Evolutionary conservation across 139 green algal genomes (phyloP), one percentile per base, ranked within the genome.

Genomic region (Haematococcus lacustris): DNA sequence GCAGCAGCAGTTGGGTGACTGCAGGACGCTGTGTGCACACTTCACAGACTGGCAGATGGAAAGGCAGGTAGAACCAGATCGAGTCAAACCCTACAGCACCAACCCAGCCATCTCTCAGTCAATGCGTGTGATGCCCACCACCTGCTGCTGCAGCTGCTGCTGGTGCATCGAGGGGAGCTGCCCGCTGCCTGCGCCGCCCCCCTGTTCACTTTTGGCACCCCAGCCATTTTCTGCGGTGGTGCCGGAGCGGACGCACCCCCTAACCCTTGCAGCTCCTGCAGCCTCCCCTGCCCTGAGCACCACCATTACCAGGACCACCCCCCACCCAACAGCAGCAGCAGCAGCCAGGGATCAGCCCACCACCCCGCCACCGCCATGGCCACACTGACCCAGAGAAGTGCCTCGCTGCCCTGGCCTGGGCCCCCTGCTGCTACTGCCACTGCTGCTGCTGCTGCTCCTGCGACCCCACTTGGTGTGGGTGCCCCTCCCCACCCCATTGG

Each of bases 151-250:
- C 85, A 89, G 78, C 84, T 98, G 53, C 93, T 99, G 88, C 81
- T 92, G 32, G 76, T 97, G 60, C 61, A 88, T 33, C 84, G 93
- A 30, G 89, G 90, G 21, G 85, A 90, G 47, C 63, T 96, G n/a
- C 81, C 78, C 9, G 67, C 77, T 0, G 21, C 74, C 37, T 39
- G 75, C 70, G 66, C 96, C 63, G 68, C 78, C 1, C 91, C 93
- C 17, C 78, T 93, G 26, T 93, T 92, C 83, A 98, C 93, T 39
- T 98, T 98, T 79, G 95, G 95, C 38, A 81, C 91, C 0, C 88
- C 95, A 3, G 90, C 92, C 23, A 76, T 96, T 25, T 94, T 99
- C 80, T 97, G 92, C 75, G 91, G 93, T 33, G 83, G 73, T 26
- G 78, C 74, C n/a, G 73, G 66, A n/a, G 39, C n/a, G n/a, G 62